A percentile compares a stretch with the other conserved stretches of the same genome.
Conservation (phyloP, 2,329 filamentous ascomycete species). For the Balansia obtecta region DNA sequence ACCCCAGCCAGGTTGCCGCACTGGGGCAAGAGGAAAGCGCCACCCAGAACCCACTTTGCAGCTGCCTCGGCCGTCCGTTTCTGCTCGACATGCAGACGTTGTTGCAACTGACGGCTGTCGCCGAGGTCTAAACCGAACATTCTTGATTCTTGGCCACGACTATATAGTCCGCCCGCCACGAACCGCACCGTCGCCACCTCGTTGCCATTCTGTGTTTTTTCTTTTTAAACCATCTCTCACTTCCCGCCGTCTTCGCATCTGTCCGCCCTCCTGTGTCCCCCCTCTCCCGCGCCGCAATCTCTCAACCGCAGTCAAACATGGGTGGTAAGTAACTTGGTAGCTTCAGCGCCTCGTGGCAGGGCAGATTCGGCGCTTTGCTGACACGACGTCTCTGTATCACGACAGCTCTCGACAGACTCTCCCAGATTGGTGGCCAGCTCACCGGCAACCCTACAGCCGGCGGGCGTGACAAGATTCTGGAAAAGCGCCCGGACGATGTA, state of each 20-base stretch:
- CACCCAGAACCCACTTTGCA: slow-evolving; percentile 3
- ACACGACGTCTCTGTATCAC: neutral
- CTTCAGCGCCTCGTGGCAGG: neutral
- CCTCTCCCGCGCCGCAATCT: neutral
- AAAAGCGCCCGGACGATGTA: slow-evolving; percentile 58
- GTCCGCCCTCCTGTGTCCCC: neutral
- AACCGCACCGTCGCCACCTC: neutral
- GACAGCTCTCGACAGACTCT: slow-evolving; percentile 43
- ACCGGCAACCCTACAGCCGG: slow-evolving; percentile 44
- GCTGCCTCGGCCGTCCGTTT: slow-evolving; percentile 7
- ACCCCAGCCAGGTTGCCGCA: neutral
- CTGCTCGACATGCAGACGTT: slow-evolving; percentile 4
- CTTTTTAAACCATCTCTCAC: too few relatives aligned
- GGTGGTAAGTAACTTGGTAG: slow-evolving; percentile 19
- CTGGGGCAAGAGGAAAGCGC: too few relatives aligned
- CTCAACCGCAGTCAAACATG: slow-evolving; percentile 18
- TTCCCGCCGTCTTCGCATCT: neutral
- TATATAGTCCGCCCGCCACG: slow-evolving; percentile 6
- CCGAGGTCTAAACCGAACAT: slow-evolving; percentile 4
- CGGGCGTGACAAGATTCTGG: slow-evolving; percentile 43
- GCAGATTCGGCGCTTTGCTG: neutral
- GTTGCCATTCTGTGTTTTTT: neutral
- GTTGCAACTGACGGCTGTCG: neutral
- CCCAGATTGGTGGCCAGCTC: slow-evolving; percentile 51
- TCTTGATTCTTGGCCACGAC: neutral